Evolutionary conservation across 306 rosid genomes (phyloP), one percentile per base, ranked within the genome.

Genomic region (Medicago lupulina): DNA sequence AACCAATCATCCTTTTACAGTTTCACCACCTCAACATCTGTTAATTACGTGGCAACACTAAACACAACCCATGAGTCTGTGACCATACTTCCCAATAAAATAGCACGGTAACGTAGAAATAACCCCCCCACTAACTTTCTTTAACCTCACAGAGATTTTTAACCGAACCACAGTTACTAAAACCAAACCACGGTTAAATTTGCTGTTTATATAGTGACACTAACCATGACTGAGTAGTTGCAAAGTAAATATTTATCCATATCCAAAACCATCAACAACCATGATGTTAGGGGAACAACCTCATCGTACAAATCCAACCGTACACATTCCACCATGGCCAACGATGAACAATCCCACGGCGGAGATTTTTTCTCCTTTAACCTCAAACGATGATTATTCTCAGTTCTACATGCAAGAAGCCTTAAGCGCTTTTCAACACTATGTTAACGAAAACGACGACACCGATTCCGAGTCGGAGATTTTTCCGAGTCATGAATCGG

Each of bases 261-360:
- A 80, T 61, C 19, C 73, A 70, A 74, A 69, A 0, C 82, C 23
- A 36, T 28, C 1, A 28, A 44, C 18, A 14, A 60, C 58, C 11
- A 93, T 94, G 99, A 87, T 92, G 88, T 70, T 90, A 23, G 91
- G 98, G 11, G 97, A 92, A 50, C 58, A 28, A 16, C 83, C 86
- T 2, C 95, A 85, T 61, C 90, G 85, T 11, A 58, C 86, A 1
- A 82, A 84, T 66, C 93, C 93, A 5, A 85, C 92, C 57, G 74
- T 92, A 3, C 92, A 87, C 74, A 88, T 90, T 19, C 94, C 96
- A 3, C 97, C 97, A 0, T 90, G 96, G 93, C 68, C 81, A 1
- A 69, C 81, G 25, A 60, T 79, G 10, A 92, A 83, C 0, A 90
- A 92, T 70, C 75, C 87, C 1, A 61, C 86, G 62, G 51, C 68